phyloP scores from a whole-genome alignment of 345 rosid genomes.

The Raphanus raphanistrum region DNA sequence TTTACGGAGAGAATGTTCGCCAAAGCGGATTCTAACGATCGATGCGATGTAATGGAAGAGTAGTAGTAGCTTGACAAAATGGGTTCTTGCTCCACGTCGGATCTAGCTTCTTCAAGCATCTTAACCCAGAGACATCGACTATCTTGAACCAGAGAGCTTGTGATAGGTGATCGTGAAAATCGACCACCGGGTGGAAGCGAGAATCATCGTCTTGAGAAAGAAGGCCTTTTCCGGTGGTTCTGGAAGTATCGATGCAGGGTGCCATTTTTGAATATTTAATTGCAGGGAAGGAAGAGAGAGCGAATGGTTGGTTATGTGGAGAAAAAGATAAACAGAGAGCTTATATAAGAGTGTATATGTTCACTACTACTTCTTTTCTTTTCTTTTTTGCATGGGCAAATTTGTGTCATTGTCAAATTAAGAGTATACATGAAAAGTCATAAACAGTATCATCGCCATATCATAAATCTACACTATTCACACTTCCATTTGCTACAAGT shows the following conservation, averaged over 20 bases:
- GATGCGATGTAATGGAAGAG: constrained; percentile 60
- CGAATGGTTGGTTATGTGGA: neutral
- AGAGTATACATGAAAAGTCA: no score
- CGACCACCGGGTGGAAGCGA: constrained; percentile 35
- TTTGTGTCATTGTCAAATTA: neutral
- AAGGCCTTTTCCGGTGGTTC: constrained; percentile 27
- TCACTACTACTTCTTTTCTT: no score
- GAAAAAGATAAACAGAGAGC: neutral
- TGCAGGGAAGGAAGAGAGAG: neutral
- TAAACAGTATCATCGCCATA: no score
- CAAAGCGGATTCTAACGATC: constrained; percentile 56
- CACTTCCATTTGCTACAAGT: no score
- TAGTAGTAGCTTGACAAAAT: constrained; percentile 58
- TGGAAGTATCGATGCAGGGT: constrained; percentile 58
- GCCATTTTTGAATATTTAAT: constrained; percentile 47
- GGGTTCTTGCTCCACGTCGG: constrained; percentile 67
- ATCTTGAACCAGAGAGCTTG: neutral
- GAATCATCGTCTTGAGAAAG: constrained; percentile 41
- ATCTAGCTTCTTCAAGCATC: constrained; percentile 67
- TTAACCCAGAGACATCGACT: constrained; percentile 49
- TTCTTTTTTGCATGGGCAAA: neutral
- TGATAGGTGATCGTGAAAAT: constrained; percentile 30
- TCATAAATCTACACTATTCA: no score
- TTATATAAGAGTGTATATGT: neutral
- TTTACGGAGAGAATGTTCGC: constrained; percentile 67